phyloP scores from a whole-genome alignment of 805 yeast genomes.

The Saccharomycopsis guyanensis region DNA sequence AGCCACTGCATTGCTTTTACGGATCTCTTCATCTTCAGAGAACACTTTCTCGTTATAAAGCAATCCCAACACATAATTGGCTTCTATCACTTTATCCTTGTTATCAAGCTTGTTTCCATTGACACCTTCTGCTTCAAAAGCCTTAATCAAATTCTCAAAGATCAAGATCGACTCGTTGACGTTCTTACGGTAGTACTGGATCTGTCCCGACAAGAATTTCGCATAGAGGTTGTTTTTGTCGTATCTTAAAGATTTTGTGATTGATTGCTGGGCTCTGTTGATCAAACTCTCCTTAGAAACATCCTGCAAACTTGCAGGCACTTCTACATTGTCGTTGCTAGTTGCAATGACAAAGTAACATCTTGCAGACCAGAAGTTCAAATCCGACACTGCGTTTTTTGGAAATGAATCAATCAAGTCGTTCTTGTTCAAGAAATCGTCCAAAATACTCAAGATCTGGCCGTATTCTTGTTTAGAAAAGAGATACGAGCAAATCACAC shows the following conservation, averaged over 20 bases:
- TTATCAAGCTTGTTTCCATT: not conserved
- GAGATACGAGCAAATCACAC: slow-evolving; percentile 61
- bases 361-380: slow-evolving; percentile 82
- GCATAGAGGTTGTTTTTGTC: slow-evolving; percentile 63
- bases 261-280: slow-evolving; percentile 62
- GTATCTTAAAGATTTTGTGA: slow-evolving; percentile 61
- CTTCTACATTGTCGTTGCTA: not conserved
- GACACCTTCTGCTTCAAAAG: slow-evolving; percentile 6
- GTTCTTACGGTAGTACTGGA: slow-evolving; percentile 67
- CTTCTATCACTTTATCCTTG: slow-evolving; percentile 65
- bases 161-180: slow-evolving; percentile 80
- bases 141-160: slow-evolving; percentile 63
- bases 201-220: slow-evolving; percentile 77
- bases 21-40: slow-evolving; percentile 15
- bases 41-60: slow-evolving; percentile 50
- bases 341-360: slow-evolving; percentile 39
- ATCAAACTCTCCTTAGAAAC: slow-evolving; percentile 1
- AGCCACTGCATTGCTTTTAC: slow-evolving; percentile 1
- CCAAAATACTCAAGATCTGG: slow-evolving; percentile 48
- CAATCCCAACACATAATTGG: slow-evolving; percentile 67
- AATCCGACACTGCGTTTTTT: slow-evolving; percentile 45
- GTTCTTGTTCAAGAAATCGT: slow-evolving; percentile 29
- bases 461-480: slow-evolving; percentile 61
- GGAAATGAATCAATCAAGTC: slow-evolving; percentile 30
- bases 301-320: not conserved